Evolutionary conservation across 352 stramenopile species (phyloP).

Genomic region (Globisporangium splendens): DNA sequence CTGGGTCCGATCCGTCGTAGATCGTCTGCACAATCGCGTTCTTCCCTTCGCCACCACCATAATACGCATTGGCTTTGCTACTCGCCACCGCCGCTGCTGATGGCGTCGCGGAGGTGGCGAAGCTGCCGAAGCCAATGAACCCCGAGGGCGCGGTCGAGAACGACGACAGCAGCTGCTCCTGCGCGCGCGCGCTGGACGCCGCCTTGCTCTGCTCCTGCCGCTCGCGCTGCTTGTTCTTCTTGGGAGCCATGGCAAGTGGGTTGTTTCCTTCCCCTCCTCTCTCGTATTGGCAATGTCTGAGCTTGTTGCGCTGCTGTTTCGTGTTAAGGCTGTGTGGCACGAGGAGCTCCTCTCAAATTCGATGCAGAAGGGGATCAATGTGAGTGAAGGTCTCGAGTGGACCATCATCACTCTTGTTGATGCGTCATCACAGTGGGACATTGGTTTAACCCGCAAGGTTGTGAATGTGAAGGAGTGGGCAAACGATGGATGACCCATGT

Average conservation of each 20-base stretch:
- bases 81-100: conserved; percentile 15
- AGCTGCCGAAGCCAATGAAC: conserved; percentile 79
- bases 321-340: conserved; percentile 10
- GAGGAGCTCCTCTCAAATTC: background rate
- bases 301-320: background rate
- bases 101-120: conserved; percentile 30
- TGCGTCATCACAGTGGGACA: background rate
- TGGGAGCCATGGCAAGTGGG: conserved; percentile 30
- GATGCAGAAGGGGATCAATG: background rate
- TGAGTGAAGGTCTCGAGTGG: conserved; percentile 7
- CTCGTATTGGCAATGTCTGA: background rate
- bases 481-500: no score
- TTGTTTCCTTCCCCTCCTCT: conserved; percentile 4
- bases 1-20: conserved; percentile 77
- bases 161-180: conserved; percentile 50
- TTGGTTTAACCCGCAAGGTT: background rate
- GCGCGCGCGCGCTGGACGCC: conserved; percentile 75
- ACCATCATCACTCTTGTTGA: background rate
- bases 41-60: conserved; percentile 2
- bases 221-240: conserved; percentile 88
- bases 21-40: conserved; percentile 38
- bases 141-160: conserved; percentile 17
- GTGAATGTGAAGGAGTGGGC: background rate
- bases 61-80: background rate
- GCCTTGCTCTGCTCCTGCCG: conserved; percentile 80